phyloP scores from a whole-genome alignment of 2,329 filamentous ascomycete genomes.

The Camptophora hylomeconis region DNA sequence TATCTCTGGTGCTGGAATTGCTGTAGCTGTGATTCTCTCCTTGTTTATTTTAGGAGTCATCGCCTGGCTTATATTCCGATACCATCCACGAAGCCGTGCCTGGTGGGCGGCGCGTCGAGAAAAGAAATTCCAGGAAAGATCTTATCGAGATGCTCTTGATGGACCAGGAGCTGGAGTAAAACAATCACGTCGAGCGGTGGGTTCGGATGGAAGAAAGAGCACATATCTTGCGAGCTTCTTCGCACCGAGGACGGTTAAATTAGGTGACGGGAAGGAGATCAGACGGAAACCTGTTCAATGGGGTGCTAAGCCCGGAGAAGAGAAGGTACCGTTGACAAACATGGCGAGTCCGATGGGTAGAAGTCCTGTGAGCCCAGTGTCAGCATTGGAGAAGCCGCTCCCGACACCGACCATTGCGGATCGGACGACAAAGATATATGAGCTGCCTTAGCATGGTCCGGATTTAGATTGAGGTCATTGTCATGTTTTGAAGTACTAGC shows the following conservation, averaged over 20 bases:
- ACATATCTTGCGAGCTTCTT: constrained; percentile 5
- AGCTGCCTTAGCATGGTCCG: too few species aligned
- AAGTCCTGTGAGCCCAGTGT: too few species aligned
- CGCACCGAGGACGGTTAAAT: constrained; percentile 1
- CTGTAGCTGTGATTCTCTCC: constrained; percentile 2
- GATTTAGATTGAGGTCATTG: too few species aligned
- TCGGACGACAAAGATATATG: too few species aligned
- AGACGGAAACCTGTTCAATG: constrained; percentile 6
- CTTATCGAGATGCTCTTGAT: constrained; percentile 2
- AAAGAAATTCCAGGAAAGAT: constrained; percentile 1
- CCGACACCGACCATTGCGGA: too few species aligned
- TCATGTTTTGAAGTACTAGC: too few species aligned
- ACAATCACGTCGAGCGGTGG: not conserved
- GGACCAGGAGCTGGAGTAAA: not conserved
- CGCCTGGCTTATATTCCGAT: constrained; percentile 5
- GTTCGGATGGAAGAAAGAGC: not conserved
- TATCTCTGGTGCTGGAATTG: constrained; percentile 5
- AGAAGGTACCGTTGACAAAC: constrained; percentile 4
- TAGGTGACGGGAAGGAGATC: constrained; percentile 3
- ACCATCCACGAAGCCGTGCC: constrained; percentile 1
- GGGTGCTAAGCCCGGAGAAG: constrained; percentile 1
- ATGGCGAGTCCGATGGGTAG: constrained; percentile 4
- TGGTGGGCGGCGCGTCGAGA: constrained; percentile 5
- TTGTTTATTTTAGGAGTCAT: not conserved
- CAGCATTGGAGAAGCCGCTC: too few species aligned